These are phyloP conservation scores for Noccaea bulbosa DNA, from an alignment of 345 rosid genomes.

Conservation along the genomic window DNA sequence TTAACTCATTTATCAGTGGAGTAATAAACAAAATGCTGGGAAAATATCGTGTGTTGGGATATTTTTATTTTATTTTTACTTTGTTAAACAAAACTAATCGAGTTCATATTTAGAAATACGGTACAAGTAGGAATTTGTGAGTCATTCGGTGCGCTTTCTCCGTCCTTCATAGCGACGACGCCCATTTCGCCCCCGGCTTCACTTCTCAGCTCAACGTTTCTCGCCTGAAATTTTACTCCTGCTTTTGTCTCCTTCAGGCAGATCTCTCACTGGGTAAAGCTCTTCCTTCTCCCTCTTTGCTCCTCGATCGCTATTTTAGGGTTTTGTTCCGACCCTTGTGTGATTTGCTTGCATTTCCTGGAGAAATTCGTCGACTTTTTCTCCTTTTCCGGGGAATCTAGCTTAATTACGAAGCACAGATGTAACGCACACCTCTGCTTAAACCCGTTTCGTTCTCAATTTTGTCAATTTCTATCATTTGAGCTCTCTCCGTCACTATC, in stretches of 20 bases:
- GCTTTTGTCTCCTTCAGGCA: conserved; percentile 1
- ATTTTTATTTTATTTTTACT: neutral
- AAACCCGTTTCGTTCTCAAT: neutral
- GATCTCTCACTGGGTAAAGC: conserved; percentile 27
- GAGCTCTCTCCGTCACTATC: neutral
- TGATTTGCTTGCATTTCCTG: conserved; percentile 1
- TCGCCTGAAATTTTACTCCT: neutral
- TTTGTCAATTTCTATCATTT: neutral
- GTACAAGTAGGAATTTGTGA: neutral
- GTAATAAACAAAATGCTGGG: no score
- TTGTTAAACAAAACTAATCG: neutral
- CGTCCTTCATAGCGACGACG: conserved; percentile 11
- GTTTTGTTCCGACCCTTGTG: neutral
- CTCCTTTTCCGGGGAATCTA: neutral
- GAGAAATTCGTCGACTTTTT: conserved; percentile 1
- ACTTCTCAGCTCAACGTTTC: neutral
- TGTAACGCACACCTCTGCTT: neutral
- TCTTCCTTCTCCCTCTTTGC: neutral
- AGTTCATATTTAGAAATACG: neutral
- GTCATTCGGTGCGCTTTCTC: neutral
- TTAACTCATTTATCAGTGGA: no score
- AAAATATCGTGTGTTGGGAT: neutral
- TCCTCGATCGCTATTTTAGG: conserved; percentile 20
- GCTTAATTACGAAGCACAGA: conserved; percentile 1
- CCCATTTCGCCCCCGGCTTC: conserved; percentile 22